Conservation (phyloP, 129 eudicot genomes). For the Glebionis coronaria region DNA sequence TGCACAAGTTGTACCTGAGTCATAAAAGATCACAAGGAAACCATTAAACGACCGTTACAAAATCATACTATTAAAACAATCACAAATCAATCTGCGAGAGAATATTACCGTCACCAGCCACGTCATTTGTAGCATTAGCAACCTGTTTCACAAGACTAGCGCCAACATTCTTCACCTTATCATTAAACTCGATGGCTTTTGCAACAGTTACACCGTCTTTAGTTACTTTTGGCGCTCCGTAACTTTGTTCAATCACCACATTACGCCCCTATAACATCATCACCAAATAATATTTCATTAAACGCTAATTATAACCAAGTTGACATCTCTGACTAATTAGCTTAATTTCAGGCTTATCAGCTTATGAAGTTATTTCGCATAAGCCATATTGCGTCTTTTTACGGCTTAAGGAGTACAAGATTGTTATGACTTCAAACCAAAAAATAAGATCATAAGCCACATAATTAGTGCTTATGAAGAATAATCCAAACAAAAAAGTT, state of each 20-base stretch:
- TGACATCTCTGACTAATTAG: neutral
- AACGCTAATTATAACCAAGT: neutral
- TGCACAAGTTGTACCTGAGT: slow-evolving; percentile 88
- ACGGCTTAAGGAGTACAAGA: no score
- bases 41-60: neutral
- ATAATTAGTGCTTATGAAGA: no score
- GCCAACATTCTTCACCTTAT: slow-evolving; percentile 70
- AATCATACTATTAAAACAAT: neutral
- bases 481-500: no score
- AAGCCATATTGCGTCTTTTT: no score
- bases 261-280: slow-evolving; percentile 60
- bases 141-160: slow-evolving; percentile 89
- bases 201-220: slow-evolving; percentile 97
- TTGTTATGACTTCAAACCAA: no score
- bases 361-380: no score
- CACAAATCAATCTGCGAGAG: neutral
- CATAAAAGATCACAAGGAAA: neutral
- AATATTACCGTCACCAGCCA: slow-evolving; percentile 82
- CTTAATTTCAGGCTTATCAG: no score
- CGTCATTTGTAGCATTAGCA: slow-evolving; percentile 80
- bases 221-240: slow-evolving; percentile 89
- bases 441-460: no score
- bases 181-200: slow-evolving; percentile 75
- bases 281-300: neutral
- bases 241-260: slow-evolving; percentile 84